phyloP scores from a whole-genome alignment of 257 asterid genomes.

The Lycium ferocissimum region DNA sequence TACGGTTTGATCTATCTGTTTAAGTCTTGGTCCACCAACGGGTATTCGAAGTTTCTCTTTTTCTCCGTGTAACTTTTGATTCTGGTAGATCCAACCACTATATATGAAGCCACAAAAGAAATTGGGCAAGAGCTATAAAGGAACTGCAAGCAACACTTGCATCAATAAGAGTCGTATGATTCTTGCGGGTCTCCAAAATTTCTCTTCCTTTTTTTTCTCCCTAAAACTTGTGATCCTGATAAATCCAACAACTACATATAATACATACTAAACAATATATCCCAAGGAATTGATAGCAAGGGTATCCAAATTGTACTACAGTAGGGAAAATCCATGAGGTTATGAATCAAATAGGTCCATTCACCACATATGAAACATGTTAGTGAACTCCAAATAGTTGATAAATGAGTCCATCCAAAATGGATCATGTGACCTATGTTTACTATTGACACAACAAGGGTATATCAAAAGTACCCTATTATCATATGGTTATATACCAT shows the following conservation, averaged over 20 bases:
- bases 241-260: not conserved
- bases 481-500: not conserved
- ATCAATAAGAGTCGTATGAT: too few species aligned
- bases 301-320: not conserved
- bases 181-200: not conserved
- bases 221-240: not conserved
- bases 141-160: too few species aligned
- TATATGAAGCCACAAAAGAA: too few species aligned
- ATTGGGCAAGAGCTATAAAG: too few species aligned
- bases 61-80: too few species aligned
- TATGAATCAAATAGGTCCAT: not conserved
- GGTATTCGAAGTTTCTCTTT: not conserved
- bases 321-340: not conserved
- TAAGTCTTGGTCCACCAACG: not conserved
- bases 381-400: slow-evolving; percentile 5
- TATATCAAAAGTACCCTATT: not conserved
- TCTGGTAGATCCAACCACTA: too few species aligned
- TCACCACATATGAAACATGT: not conserved
- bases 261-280: not conserved
- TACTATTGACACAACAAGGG: not conserved
- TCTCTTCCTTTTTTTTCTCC: not conserved
- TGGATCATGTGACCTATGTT: slow-evolving; percentile 23
- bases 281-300: not conserved
- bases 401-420: not conserved
- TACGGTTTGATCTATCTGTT: too few species aligned